These are phyloP conservation scores for Lentinula sp. DNA, from an alignment of 768 basidiomycete genomes.

Conservation along the genomic window DNA sequence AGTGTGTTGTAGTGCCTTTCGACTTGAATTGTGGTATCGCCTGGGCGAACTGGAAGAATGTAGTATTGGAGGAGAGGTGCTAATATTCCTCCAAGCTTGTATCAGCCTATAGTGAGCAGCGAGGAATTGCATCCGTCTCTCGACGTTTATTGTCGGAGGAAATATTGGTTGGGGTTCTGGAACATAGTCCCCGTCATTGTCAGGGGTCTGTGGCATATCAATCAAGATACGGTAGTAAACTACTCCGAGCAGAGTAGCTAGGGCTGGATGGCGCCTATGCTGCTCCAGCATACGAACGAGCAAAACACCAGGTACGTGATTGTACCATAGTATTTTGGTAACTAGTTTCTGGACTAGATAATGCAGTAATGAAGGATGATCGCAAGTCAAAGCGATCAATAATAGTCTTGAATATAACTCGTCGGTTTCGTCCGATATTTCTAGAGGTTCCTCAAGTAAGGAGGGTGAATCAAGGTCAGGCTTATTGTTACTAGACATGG, in stretches of 20 bases:
- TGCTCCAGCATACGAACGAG: slow-evolving; percentile 23
- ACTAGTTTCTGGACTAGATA: slow-evolving; percentile 46
- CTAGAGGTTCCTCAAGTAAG: not conserved
- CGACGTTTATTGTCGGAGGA: slow-evolving; percentile 22
- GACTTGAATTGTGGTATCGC: not conserved
- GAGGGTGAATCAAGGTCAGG: not conserved
- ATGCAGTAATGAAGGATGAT: slow-evolving; percentile 39
- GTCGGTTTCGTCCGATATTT: slow-evolving; percentile 11
- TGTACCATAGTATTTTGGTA: slow-evolving; percentile 47
- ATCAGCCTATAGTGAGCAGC: slow-evolving; percentile 53
- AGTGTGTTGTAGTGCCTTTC: slow-evolving; percentile 30
- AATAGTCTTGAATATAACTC: slow-evolving; percentile 40
- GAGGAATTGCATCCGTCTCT: slow-evolving; percentile 43
- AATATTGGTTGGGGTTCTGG: slow-evolving; percentile 23
- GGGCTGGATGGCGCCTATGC: slow-evolving; percentile 30
- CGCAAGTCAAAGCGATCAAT: slow-evolving; percentile 44
- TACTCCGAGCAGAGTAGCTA: slow-evolving; percentile 39
- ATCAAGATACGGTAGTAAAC: slow-evolving; percentile 47
- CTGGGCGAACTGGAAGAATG: not conserved
- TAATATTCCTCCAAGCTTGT: slow-evolving; percentile 48
- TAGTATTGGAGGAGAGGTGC: slow-evolving; percentile 33
- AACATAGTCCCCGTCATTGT: slow-evolving; percentile 14
- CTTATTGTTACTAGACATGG: slow-evolving; percentile 20
- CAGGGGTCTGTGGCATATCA: slow-evolving; percentile 13
- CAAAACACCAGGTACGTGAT: slow-evolving; percentile 38